A percentile compares a stretch with the other conserved stretches of the same genome.
phyloP scores from a whole-genome alignment of 805 yeast genomes.

The Metschnikowia sp. region DNA sequence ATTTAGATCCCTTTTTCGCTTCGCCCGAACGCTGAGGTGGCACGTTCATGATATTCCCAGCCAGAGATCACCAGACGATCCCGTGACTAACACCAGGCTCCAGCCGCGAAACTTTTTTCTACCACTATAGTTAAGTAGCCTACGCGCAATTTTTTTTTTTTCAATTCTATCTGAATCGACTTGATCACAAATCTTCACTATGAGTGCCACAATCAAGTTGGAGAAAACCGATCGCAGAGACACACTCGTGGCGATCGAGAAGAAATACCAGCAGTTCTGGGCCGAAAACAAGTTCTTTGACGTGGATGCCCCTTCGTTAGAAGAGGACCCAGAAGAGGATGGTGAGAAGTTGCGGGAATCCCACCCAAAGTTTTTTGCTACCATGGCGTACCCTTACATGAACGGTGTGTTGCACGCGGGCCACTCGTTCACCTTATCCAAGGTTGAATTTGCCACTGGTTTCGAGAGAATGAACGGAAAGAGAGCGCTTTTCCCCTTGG shows the following conservation, averaged over 20 bases:
- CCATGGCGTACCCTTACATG: slow-evolving; percentile 99
- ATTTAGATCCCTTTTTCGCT: too few relatives aligned
- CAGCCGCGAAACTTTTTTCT: too few relatives aligned
- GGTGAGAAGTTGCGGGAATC: slow-evolving; percentile 70
- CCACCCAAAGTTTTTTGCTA: slow-evolving; percentile 82
- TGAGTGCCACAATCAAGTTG: slow-evolving; percentile 41
- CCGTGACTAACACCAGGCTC: too few relatives aligned
- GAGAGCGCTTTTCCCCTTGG: slow-evolving; percentile 89
- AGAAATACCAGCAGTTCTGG: slow-evolving; percentile 86
- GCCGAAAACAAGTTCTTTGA: slow-evolving; percentile 81
- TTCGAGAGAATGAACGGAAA: slow-evolving; percentile 94
- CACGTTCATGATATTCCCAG: too few relatives aligned
- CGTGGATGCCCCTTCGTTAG: slow-evolving; percentile 78
- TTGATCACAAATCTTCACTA: slow-evolving; percentile 10
- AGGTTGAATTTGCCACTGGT: slow-evolving; percentile 88
- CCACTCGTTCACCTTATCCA: slow-evolving; percentile 91
- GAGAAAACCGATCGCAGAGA: slow-evolving; percentile 91
- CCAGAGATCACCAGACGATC: too few relatives aligned
- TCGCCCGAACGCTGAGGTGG: too few relatives aligned
- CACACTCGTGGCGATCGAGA: slow-evolving; percentile 82
- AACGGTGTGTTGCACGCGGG: slow-evolving; percentile 98
- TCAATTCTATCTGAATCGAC: not conserved
- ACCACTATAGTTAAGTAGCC: too few relatives aligned
- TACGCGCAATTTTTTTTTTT: not conserved
- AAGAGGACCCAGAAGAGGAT: slow-evolving; percentile 47